Percentiles rank a stretch among this genome's conserved stretches.
These are phyloP conservation scores for Colletotrichum trifolii DNA, from an alignment of 2,329 filamentous ascomycete species.

Conservation along the genomic window DNA sequence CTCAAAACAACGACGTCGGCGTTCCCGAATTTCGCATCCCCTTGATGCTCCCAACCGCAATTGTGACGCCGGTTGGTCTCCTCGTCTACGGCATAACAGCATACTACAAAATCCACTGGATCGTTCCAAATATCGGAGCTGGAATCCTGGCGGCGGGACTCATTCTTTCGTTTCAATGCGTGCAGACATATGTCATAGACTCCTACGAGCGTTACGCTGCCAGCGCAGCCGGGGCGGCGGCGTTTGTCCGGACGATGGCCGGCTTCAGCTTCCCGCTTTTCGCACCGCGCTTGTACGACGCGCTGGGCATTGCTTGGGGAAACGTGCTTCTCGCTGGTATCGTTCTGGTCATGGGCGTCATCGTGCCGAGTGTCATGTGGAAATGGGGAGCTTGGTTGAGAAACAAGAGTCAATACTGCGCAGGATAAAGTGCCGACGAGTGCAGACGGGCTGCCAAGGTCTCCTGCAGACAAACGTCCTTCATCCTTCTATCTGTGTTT, in stretches of 20 bases:
- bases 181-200: conserved; percentile 64
- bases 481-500: too few relatives aligned
- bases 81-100: conserved; percentile 62
- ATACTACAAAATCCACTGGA: conserved; percentile 57
- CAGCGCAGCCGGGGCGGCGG: conserved; percentile 47
- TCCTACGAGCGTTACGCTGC: conserved; percentile 37
- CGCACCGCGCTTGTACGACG: conserved; percentile 55
- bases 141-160: conserved; percentile 58
- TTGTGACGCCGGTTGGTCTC: conserved; percentile 59
- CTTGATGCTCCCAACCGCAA: conserved; percentile 47
- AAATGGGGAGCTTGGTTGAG: conserved; percentile 38
- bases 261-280: conserved; percentile 70
- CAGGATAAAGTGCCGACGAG: conserved; percentile 2
- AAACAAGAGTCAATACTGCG: conserved; percentile 36
- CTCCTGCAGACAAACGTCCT: too few relatives aligned
- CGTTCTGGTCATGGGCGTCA: conserved; percentile 35
- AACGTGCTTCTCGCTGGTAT: conserved; percentile 49
- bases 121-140: conserved; percentile 68
- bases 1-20: conserved; percentile 41
- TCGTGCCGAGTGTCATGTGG: conserved; percentile 38
- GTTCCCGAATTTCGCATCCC: conserved; percentile 49
- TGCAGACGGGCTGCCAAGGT: too few relatives aligned
- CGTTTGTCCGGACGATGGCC: conserved; percentile 64
- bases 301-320: conserved; percentile 57
- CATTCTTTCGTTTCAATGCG: conserved; percentile 67